These are phyloP conservation scores for Sequoia sempervirens DNA, from an alignment of 75 land plant species.

Conservation along the genomic window DNA sequence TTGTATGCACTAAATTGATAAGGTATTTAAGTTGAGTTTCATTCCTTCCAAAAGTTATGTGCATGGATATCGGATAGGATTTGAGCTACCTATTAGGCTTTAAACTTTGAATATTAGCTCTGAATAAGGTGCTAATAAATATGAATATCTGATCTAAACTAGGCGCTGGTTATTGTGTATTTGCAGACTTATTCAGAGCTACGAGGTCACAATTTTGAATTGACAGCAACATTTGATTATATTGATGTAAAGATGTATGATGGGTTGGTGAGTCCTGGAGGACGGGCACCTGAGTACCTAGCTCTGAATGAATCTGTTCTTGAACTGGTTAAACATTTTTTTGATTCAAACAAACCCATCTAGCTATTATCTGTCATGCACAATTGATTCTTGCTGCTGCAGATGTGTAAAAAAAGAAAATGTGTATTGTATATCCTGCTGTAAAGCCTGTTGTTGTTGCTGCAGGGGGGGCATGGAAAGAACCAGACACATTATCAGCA, in stretches of 20 bases:
- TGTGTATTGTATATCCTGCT: slow-evolving; percentile 82
- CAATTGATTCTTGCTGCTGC: slow-evolving; percentile 87
- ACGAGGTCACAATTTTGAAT: slow-evolving; percentile 77
- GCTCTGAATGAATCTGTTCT: slow-evolving; percentile 62
- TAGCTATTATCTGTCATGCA: slow-evolving; percentile 93
- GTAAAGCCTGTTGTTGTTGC: slow-evolving; percentile 64
- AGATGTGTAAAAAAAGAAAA: slow-evolving; percentile 54
- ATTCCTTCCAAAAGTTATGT: background rate
- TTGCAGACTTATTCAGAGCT: slow-evolving; percentile 86
- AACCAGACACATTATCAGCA: slow-evolving; percentile 46
- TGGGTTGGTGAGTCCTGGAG: slow-evolving; percentile 87
- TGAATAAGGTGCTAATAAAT: background rate
- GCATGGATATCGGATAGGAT: background rate
- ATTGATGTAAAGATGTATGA: slow-evolving; percentile 58
- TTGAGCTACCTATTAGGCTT: background rate
- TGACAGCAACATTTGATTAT: slow-evolving; percentile 77
- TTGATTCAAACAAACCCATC: slow-evolving; percentile 49
- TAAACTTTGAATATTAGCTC: background rate
- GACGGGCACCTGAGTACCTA: slow-evolving; percentile 93
- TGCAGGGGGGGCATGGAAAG: slow-evolving; percentile 85
- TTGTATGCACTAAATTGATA: background rate
- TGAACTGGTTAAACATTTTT: slow-evolving; percentile 53
- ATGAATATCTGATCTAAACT: background rate
- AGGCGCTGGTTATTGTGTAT: background rate
- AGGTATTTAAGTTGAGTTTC: background rate